These are phyloP conservation scores for Aspergillus leporis DNA, from an alignment of 495 filamentous ascomycete species.

Conservation along the genomic window DNA sequence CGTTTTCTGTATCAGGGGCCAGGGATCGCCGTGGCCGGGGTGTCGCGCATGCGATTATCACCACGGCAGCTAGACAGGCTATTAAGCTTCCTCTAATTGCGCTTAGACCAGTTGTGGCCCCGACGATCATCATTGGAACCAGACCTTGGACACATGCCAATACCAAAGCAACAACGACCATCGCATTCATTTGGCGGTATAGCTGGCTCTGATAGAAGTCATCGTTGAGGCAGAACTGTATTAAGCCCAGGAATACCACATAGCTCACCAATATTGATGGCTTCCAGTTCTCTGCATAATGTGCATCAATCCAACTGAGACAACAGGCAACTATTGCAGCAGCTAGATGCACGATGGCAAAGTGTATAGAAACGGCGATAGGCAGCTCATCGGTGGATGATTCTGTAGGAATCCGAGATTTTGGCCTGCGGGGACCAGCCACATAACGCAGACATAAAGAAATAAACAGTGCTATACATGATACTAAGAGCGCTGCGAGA, in stretches of 20 bases:
- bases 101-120: constrained; percentile 16
- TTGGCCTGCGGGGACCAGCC: constrained; percentile 2
- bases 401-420: background rate
- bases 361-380: constrained; percentile 13
- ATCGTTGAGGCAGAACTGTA: constrained; percentile 11
- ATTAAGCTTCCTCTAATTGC: constrained; percentile 10
- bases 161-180: constrained; percentile 11
- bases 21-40: constrained; percentile 22
- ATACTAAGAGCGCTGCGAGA: constrained; percentile 13
- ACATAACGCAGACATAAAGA: constrained; percentile 11
- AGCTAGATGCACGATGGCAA: constrained; percentile 20
- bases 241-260: constrained; percentile 16
- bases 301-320: constrained; percentile 16
- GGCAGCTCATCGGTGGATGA: background rate
- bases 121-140: constrained; percentile 23
- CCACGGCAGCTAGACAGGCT: constrained; percentile 17
- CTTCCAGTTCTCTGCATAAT: constrained; percentile 17
- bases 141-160: constrained; percentile 20
- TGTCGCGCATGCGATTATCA: constrained; percentile 16
- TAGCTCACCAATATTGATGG: constrained; percentile 21
- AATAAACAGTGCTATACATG: constrained; percentile 12
- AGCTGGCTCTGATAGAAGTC: constrained; percentile 5
- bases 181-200: constrained; percentile 23
- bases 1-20: constrained; percentile 8
- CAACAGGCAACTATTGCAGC: constrained; percentile 16